These are phyloP conservation scores for Trichosporon coremiiforme DNA, from an alignment of 1,284 basidiomycete species.

Conservation along the genomic window DNA sequence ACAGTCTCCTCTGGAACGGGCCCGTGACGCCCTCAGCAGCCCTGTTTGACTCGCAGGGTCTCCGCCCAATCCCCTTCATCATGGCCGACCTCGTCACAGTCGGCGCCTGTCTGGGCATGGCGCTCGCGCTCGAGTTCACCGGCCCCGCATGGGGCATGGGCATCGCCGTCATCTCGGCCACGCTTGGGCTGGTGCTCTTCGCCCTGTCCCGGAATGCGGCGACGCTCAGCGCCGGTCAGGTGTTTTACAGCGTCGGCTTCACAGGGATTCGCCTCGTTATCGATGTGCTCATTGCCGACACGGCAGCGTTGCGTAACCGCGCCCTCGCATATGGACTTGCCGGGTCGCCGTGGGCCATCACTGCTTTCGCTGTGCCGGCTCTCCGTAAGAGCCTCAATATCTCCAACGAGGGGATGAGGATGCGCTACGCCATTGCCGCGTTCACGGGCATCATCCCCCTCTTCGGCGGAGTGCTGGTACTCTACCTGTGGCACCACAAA, in stretches of 20 bases:
- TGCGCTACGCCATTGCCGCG: conserved; percentile 36
- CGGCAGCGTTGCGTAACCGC: conserved; percentile 53
- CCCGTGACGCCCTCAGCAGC: conserved; percentile 41
- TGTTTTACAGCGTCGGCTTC: conserved; percentile 53
- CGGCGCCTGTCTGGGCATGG: conserved; percentile 45
- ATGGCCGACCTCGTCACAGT: conserved; percentile 45
- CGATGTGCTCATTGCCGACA: conserved; percentile 57
- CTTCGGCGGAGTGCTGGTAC: conserved; percentile 41
- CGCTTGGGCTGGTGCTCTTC: conserved; percentile 48
- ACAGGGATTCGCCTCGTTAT: conserved; percentile 53
- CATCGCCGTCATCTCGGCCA: conserved; percentile 38
- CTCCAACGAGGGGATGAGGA: conserved; percentile 56
- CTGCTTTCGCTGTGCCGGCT: conserved; percentile 54
- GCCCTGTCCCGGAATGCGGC: conserved; percentile 44
- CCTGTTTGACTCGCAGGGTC: conserved; percentile 43
- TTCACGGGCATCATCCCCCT: conserved; percentile 56
- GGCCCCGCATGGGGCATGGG: conserved; percentile 44
- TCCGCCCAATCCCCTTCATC: conserved; percentile 49
- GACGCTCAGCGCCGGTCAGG: conserved; percentile 47
- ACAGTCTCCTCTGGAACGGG: conserved; percentile 45
- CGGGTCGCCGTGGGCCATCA: conserved; percentile 56
- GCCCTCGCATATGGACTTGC: conserved; percentile 57
- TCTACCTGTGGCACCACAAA: conserved; percentile 42
- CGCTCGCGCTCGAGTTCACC: conserved; percentile 48
- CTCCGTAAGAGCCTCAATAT: conserved; percentile 44